These are phyloP conservation scores for Pythium coloratum DNA, from an alignment of 352 stramenopile genomes.

Conservation along the genomic window DNA sequence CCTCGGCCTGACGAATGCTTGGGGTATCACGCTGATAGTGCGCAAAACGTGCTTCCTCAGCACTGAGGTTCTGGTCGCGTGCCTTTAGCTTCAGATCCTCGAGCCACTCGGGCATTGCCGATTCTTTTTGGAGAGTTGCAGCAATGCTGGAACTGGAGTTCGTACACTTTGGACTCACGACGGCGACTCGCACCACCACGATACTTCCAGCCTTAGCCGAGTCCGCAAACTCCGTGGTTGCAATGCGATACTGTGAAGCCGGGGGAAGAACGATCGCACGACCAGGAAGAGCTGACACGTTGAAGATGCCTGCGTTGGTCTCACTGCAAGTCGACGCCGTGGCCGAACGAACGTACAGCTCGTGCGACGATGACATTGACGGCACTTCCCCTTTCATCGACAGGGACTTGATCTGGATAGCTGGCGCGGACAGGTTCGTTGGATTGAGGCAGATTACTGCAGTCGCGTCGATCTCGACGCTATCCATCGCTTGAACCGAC, in stretches of 20 bases:
- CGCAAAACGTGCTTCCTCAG: background rate
- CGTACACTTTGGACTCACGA: background rate
- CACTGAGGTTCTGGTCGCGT: background rate
- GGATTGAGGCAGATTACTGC: background rate
- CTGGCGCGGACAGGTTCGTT: background rate
- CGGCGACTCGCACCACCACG: background rate
- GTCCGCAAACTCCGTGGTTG: background rate
- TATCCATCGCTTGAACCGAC: background rate
- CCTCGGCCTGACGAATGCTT: no score
- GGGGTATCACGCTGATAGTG: background rate
- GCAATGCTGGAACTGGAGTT: background rate
- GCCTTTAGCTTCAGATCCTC: background rate
- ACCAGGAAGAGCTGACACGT: background rate
- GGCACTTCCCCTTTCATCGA: background rate
- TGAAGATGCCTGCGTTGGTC: background rate
- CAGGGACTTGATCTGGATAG: background rate
- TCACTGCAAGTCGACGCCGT: background rate
- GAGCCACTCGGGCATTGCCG: background rate
- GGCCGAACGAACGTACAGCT: background rate
- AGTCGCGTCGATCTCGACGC: background rate
- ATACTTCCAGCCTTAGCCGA: background rate
- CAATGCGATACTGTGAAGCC: background rate
- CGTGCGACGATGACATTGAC: no score
- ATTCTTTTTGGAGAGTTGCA: background rate
- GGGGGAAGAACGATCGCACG: background rate